Percentiles rank a stretch among this genome's conserved stretches.
Conservation (phyloP, 129 eudicot genomes). For the Tagetes patula region DNA sequence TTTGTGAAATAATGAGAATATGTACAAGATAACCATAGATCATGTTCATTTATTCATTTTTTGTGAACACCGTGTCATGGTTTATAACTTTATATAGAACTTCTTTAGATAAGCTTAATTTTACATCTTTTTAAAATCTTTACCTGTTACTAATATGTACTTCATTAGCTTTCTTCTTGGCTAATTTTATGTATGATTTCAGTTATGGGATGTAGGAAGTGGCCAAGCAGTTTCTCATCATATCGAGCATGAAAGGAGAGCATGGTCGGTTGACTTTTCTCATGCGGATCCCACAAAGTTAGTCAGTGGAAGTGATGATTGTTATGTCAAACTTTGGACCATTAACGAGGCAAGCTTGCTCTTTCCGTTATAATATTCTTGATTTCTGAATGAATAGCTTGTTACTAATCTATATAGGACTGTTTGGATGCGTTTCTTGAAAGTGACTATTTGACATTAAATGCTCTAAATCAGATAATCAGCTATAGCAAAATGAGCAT, state of each 20-base stretch:
- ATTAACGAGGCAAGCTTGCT: constrained; percentile 60
- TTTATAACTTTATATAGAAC: no score
- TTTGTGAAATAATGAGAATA: no score
- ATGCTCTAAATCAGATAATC: not conserved
- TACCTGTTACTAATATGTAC: no score
- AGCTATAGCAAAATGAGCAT: not conserved
- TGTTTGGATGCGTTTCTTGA: not conserved
- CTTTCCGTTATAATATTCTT: not conserved
- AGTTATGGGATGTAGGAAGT: constrained; percentile 90
- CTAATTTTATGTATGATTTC: constrained; percentile 26
- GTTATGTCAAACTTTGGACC: constrained; percentile 84
- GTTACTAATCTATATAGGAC: not conserved
- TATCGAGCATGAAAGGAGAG: constrained; percentile 70
- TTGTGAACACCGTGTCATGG: no score
- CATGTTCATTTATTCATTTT: no score
- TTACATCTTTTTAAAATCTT: no score
- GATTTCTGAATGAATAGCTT: not conserved
- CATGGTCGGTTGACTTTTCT: constrained; percentile 98
- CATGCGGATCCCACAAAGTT: constrained; percentile 74
- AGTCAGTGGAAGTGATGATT: constrained; percentile 95
- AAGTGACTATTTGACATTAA: not conserved
- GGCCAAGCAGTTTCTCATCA: constrained; percentile 69
- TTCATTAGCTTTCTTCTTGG: no score
- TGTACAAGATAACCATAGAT: no score
- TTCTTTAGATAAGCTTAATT: no score